Evolutionary conservation across 192 early-diverging fungal species (phyloP).

Genomic region (Coemansia reversa): DNA sequence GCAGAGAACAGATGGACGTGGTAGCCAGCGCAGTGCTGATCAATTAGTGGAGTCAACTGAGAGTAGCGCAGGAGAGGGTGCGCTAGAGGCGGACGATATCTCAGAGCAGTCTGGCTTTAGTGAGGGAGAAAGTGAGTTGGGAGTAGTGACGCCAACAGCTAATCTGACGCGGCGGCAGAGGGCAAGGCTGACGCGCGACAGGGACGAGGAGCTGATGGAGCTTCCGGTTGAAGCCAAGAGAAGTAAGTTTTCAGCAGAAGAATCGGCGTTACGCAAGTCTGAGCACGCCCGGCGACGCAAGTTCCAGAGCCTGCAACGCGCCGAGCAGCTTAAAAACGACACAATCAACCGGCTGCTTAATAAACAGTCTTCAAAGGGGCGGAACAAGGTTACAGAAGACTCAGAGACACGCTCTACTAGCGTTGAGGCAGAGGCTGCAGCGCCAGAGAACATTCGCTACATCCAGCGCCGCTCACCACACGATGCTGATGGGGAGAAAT

Average conservation of each 20-base stretch:
- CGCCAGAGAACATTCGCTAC: constrained; percentile 21
- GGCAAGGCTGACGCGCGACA: constrained; percentile 61
- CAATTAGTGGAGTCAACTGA: background rate
- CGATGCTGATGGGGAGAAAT: background rate
- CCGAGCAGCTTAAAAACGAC: constrained; percentile 70
- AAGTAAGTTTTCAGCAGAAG: constrained; percentile 69
- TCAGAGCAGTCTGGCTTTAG: constrained; percentile 13
- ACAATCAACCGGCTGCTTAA: constrained; percentile 80
- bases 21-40: constrained; percentile 6
- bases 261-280: constrained; percentile 66
- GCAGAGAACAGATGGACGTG: too few species aligned
- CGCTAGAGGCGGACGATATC: constrained; percentile 6
- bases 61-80: constrained; percentile 4
- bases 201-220: constrained; percentile 64
- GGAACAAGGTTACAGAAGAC: constrained; percentile 63
- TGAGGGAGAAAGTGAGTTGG: constrained; percentile 6
- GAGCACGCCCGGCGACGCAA: constrained; percentile 75
- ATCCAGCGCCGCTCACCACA: constrained; percentile 19
- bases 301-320: constrained; percentile 74
- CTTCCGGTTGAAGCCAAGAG: constrained; percentile 66
- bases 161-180: constrained; percentile 70
- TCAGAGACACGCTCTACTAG: constrained; percentile 51
- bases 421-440: constrained; percentile 18
- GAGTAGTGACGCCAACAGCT: background rate
- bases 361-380: constrained; percentile 73